phyloP scores from a whole-genome alignment of 495 filamentous ascomycete genomes.

The Aspergillus sclerotioniger region DNA sequence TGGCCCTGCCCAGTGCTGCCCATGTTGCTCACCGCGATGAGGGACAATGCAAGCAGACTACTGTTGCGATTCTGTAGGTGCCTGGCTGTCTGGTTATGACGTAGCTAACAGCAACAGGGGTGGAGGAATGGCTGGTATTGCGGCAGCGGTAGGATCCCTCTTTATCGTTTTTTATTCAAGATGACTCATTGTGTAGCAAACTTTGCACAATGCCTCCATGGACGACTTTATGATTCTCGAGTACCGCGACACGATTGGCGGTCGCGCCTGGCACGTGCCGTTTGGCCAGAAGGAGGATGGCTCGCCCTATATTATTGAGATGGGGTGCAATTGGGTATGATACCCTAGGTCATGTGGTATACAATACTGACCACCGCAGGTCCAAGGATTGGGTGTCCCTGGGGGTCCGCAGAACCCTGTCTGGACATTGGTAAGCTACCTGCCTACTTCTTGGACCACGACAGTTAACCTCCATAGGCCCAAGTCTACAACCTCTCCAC shows the following conservation, averaged over 20 bases:
- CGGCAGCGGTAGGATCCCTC: conserved; percentile 52
- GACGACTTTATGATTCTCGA: conserved; percentile 70
- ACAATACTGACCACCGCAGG: conserved; percentile 19
- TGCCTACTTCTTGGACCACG: too few relatives aligned
- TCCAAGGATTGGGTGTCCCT: conserved; percentile 58
- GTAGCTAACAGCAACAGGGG: conserved; percentile 17
- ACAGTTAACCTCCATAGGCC: too few relatives aligned
- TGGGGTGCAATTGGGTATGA: conserved; percentile 64
- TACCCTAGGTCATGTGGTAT: not conserved
- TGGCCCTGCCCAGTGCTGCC: conserved; percentile 15
- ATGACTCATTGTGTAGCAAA: conserved; percentile 43
- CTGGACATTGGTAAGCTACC: conserved; percentile 53
- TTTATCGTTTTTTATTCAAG: not conserved
- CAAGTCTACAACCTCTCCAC: conserved; percentile 61
- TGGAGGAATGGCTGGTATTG: conserved; percentile 59
- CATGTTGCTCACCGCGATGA: conserved; percentile 22
- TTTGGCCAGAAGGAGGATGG: conserved; percentile 55
- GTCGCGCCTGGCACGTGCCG: conserved; percentile 50
- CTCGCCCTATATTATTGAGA: conserved; percentile 57
- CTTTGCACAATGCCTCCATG: conserved; percentile 59
- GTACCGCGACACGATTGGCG: conserved; percentile 61
- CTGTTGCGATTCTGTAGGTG: conserved; percentile 37
- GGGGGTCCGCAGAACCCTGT: conserved; percentile 57
- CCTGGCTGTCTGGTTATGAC: not conserved
- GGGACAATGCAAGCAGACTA: conserved; percentile 40